Conservation (phyloP, 2,329 filamentous ascomycete species). For the Rutstroemia sp. region DNA sequence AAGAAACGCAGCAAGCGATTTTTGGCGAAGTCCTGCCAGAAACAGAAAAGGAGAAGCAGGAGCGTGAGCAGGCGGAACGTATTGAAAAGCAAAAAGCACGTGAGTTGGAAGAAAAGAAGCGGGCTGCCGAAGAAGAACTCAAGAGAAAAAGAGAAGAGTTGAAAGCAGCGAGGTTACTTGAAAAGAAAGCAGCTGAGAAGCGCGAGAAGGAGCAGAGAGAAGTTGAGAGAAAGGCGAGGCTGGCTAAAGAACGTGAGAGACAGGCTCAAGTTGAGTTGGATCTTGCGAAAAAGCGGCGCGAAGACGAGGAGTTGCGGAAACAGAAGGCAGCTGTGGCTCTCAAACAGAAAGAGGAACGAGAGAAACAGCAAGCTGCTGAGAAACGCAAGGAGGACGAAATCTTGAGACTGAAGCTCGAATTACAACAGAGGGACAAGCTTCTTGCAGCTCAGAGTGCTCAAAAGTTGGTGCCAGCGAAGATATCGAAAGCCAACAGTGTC, state of each 20-base stretch:
- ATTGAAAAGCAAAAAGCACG: neutral
- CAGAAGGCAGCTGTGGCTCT: conserved; percentile 2
- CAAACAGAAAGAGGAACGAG: neutral
- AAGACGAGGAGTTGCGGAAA: conserved; percentile 7
- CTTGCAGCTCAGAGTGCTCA: no score
- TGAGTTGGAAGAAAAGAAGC: neutral
- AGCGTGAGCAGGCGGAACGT: neutral
- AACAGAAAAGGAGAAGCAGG: conserved; percentile 5
- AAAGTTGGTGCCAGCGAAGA: no score
- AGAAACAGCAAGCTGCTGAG: no score
- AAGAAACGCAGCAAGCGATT: conserved; percentile 9
- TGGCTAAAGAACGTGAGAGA: conserved; percentile 8
- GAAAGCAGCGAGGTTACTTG: neutral
- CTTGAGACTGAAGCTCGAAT: no score
- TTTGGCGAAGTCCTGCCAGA: conserved; percentile 17
- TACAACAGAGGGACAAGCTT: no score
- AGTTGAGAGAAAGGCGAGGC: conserved; percentile 2
- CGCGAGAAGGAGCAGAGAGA: conserved; percentile 9
- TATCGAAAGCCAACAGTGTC: no score
- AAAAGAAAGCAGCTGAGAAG: conserved; percentile 2
- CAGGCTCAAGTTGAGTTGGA: neutral
- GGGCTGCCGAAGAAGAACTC: neutral
- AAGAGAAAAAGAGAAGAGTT: neutral
- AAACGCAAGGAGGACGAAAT: no score
- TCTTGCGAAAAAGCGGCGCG: conserved; percentile 6